Percentiles rank a stretch among this genome's conserved stretches.
Evolutionary conservation across 139 green algal genomes (phyloP).

Genomic region (Picochlorum sp.): DNA sequence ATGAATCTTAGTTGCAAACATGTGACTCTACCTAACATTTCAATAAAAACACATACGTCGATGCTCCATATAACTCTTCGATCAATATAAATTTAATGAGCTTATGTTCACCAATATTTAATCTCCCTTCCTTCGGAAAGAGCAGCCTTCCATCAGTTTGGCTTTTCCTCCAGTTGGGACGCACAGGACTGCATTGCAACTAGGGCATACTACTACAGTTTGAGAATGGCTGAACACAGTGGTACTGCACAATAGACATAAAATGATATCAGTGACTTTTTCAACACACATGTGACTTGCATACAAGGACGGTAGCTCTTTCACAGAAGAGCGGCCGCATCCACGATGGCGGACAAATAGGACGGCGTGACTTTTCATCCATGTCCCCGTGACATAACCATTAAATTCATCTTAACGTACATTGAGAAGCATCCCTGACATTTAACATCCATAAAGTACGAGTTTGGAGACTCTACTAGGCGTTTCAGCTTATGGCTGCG

Average conservation of each 20-base stretch:
- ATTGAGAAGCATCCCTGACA: constrained; percentile 95
- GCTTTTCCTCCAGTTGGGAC: constrained; percentile 90
- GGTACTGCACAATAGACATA: constrained; percentile 60
- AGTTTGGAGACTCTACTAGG: constrained; percentile 78
- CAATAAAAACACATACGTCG: neutral
- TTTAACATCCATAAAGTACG: constrained; percentile 93
- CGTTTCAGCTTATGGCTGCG: constrained; percentile 97
- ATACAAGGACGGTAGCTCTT: neutral
- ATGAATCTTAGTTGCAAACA: too few relatives aligned
- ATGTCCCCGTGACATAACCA: neutral
- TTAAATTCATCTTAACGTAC: constrained; percentile 21
- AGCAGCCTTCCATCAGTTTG: constrained; percentile 90
- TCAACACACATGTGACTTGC: too few relatives aligned
- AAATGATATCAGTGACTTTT: too few relatives aligned
- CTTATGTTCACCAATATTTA: constrained; percentile 31
- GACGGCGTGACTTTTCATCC: neutral
- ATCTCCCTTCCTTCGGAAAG: constrained; percentile 90
- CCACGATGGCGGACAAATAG: neutral
- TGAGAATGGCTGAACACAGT: constrained; percentile 96
- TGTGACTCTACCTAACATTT: neutral
- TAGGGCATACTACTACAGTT: constrained; percentile 92
- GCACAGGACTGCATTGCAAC: constrained; percentile 92
- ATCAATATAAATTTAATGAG: neutral
- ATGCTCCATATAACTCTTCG: neutral
- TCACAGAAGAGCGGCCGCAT: constrained; percentile 1